Conservation (phyloP, 495 filamentous ascomycete species). For the Annulohypoxylon maeteangense region DNA sequence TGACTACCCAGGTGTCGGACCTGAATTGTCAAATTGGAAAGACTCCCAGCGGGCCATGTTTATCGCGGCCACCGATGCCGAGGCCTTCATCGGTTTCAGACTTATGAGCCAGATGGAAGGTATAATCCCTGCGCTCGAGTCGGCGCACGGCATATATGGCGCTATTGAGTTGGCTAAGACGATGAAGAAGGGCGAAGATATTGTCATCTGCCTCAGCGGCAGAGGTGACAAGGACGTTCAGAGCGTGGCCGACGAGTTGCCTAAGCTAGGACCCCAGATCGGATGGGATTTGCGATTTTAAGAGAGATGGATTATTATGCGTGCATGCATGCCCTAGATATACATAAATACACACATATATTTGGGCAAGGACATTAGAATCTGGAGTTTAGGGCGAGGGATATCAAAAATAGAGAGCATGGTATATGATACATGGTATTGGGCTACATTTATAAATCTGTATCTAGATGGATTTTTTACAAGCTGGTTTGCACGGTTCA, state of each 20-base stretch:
- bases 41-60: slow-evolving; percentile 86
- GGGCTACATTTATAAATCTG: slow-evolving; percentile 24
- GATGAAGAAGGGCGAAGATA: slow-evolving; percentile 86
- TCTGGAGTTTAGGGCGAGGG: slow-evolving; percentile 21
- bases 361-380: neutral
- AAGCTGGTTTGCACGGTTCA: slow-evolving; percentile 38
- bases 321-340: neutral
- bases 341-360: neutral
- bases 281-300: slow-evolving; percentile 92
- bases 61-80: slow-evolving; percentile 88
- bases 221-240: slow-evolving; percentile 98
- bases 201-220: slow-evolving; percentile 94
- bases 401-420: slow-evolving; percentile 13
- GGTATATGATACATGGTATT: slow-evolving; percentile 25
- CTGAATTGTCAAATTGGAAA: slow-evolving; percentile 93
- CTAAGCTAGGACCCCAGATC: slow-evolving; percentile 87
- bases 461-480: slow-evolving; percentile 24
- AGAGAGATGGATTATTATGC: slow-evolving; percentile 5
- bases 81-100: slow-evolving; percentile 91
- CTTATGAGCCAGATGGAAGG: slow-evolving; percentile 87
- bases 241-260: slow-evolving; percentile 95
- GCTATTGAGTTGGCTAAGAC: slow-evolving; percentile 90
- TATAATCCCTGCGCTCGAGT: slow-evolving; percentile 96
- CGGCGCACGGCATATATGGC: slow-evolving; percentile 90
- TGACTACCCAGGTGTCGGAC: slow-evolving; percentile 96